Conservation (phyloP, 1,284 basidiomycete genomes). For the Rhodotorula mucilaginosa region DNA sequence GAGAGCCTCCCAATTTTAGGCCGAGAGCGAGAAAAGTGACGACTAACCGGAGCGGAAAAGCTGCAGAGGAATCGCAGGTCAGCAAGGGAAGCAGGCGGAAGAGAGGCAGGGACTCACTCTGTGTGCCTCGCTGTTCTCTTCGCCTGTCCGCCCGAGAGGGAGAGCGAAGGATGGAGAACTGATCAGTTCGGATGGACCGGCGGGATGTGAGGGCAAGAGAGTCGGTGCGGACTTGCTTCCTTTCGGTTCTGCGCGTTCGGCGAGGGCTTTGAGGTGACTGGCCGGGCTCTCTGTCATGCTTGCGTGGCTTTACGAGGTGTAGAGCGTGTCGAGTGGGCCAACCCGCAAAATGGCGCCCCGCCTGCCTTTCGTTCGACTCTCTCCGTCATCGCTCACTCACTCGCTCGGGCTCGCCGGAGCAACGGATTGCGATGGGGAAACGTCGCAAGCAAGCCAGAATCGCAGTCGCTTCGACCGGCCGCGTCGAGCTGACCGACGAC, state of each 20-base stretch:
- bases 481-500: not conserved
- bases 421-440: not conserved
- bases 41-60: constrained; percentile 15
- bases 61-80: not conserved
- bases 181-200: not conserved
- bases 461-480: not conserved
- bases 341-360: not conserved
- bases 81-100: not conserved
- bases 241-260: not conserved
- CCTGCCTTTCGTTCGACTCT: not conserved
- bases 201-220: not conserved
- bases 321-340: not conserved
- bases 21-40: not conserved
- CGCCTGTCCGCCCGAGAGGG: constrained; percentile 48
- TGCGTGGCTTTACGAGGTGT: not conserved
- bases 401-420: not conserved
- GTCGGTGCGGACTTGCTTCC: not conserved
- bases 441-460: not conserved
- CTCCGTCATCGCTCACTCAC: not conserved
- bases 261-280: not conserved
- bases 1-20: not conserved
- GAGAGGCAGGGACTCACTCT: constrained; percentile 55
- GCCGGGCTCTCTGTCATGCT: not conserved
- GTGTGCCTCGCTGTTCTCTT: constrained; percentile 80
- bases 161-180: not conserved